These are phyloP conservation scores for sunflower (Helianthus annuus) DNA, from an alignment of 129 eudicot species.

Conservation along the genomic window DNA sequence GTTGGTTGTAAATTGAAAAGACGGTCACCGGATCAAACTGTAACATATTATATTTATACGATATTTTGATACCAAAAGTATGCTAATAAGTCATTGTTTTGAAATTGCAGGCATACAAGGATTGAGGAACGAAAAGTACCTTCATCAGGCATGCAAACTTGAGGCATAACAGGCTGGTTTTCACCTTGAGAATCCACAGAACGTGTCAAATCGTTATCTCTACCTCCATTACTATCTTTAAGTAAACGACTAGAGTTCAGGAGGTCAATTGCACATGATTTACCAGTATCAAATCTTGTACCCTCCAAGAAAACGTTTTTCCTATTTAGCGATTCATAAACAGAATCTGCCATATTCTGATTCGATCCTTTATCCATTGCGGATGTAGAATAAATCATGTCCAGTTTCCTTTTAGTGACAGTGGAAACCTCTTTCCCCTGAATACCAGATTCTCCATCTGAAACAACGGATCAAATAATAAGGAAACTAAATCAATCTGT, in stretches of 20 bases:
- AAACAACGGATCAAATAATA: conserved; percentile 16
- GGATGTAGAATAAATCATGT: conserved; percentile 45
- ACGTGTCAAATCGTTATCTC: conserved; percentile 29
- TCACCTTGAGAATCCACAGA: conserved; percentile 70
- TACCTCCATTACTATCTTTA: conserved; percentile 32
- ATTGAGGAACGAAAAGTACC: conserved; percentile 41
- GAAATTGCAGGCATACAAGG: conserved; percentile 17
- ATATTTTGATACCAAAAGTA: background rate
- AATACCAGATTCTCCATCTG: conserved; percentile 96
- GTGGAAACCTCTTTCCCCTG: conserved; percentile 57
- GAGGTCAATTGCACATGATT: conserved; percentile 30
- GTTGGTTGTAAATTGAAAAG: conserved; percentile 10
- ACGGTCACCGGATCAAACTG: conserved; percentile 1
- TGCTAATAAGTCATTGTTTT: conserved; percentile 5
- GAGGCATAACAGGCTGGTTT: conserved; percentile 58
- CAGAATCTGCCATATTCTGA: conserved; percentile 45
- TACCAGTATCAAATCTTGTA: conserved; percentile 27
- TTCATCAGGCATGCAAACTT: conserved; percentile 45
- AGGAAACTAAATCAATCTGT: background rate
- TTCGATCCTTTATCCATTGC: conserved; percentile 67
- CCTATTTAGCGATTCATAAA: conserved; percentile 29
- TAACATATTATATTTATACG: conserved; percentile 13
- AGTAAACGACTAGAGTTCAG: conserved; percentile 30
- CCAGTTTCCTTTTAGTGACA: conserved; percentile 41
- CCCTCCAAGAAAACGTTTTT: conserved; percentile 35